phyloP scores from a whole-genome alignment of 108 stramenopile species.

The Nitzschia sp. region DNA sequence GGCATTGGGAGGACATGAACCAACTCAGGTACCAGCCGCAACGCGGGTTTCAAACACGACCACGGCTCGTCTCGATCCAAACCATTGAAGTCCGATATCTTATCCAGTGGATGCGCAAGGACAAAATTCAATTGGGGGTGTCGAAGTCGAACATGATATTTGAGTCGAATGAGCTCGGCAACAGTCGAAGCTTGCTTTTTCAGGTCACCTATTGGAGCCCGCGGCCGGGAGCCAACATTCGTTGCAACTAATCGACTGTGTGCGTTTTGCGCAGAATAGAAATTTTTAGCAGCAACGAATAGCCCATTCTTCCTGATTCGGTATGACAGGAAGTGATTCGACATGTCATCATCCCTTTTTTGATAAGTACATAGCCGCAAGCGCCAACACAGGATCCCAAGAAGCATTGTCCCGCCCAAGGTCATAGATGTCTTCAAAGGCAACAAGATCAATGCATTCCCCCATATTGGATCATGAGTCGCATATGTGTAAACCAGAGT shows the following conservation, averaged over 20 bases:
- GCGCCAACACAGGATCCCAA: no score
- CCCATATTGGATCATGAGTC: no score
- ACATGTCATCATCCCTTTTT: no score
- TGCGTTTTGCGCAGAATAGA: background rate
- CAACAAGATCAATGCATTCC: no score
- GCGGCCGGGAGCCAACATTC: background rate
- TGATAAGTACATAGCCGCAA: no score
- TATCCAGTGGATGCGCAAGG: background rate
- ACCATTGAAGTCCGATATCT: background rate
- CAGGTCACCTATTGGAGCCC: background rate
- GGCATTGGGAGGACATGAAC: constrained; percentile 47
- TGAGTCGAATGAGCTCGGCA: background rate
- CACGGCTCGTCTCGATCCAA: background rate
- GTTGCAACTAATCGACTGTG: background rate
- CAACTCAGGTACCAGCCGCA: constrained; percentile 50
- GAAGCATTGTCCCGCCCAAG: no score
- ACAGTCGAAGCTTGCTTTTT: background rate
- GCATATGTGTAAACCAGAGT: no score
- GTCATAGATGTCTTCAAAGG: no score
- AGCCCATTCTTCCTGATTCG: no score
- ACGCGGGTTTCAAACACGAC: background rate
- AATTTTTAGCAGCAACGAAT: no score
- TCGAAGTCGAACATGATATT: background rate
- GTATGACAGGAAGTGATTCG: no score
- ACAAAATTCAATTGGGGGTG: background rate